These are phyloP conservation scores for Paragyromitra xinjiangensis DNA, from an alignment of 495 filamentous ascomycete species.

Conservation along the genomic window DNA sequence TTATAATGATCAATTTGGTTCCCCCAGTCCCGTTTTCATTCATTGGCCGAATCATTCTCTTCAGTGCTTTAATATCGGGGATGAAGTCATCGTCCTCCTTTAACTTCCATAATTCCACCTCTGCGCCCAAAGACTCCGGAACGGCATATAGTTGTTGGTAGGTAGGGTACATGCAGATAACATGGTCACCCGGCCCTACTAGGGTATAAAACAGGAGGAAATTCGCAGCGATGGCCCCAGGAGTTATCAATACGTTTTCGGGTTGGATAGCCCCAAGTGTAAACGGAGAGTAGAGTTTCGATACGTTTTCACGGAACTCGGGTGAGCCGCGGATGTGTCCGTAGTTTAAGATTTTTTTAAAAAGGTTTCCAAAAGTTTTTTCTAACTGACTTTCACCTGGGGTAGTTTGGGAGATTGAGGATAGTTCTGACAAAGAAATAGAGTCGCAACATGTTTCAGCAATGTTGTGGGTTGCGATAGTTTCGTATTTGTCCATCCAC, in stretches of 20 bases:
- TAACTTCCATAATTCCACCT: slow-evolving; percentile 82
- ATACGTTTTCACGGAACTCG: slow-evolving; percentile 69
- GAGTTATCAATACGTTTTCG: slow-evolving; percentile 78
- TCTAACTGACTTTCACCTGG: slow-evolving; percentile 45
- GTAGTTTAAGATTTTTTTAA: slow-evolving; percentile 70
- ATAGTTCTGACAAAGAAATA: slow-evolving; percentile 77
- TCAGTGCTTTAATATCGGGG: slow-evolving; percentile 73
- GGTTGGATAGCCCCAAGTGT: slow-evolving; percentile 63
- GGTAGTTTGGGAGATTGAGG: slow-evolving; percentile 67
- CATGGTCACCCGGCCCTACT: slow-evolving; percentile 82
- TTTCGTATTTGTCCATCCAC: slow-evolving; percentile 92
- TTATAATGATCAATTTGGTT: slow-evolving; percentile 67
- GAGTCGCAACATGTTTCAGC: slow-evolving; percentile 88
- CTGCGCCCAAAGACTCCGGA: slow-evolving; percentile 78
- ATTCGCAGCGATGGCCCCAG: slow-evolving; percentile 86
- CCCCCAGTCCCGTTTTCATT: slow-evolving; percentile 38
- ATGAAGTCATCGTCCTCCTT: slow-evolving; percentile 71
- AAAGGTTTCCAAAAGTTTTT: slow-evolving; percentile 54
- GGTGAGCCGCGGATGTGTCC: slow-evolving; percentile 76
- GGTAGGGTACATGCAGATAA: slow-evolving; percentile 87
- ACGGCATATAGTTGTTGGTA: slow-evolving; percentile 89
- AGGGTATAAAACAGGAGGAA: slow-evolving; percentile 79
- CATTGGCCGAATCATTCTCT: slow-evolving; percentile 67
- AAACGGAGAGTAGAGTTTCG: slow-evolving; percentile 70
- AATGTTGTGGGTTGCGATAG: slow-evolving; percentile 77